These are phyloP conservation scores for Ceratocystis cacaofunesta DNA, from an alignment of 2,329 filamentous ascomycete species.

Conservation along the genomic window DNA sequence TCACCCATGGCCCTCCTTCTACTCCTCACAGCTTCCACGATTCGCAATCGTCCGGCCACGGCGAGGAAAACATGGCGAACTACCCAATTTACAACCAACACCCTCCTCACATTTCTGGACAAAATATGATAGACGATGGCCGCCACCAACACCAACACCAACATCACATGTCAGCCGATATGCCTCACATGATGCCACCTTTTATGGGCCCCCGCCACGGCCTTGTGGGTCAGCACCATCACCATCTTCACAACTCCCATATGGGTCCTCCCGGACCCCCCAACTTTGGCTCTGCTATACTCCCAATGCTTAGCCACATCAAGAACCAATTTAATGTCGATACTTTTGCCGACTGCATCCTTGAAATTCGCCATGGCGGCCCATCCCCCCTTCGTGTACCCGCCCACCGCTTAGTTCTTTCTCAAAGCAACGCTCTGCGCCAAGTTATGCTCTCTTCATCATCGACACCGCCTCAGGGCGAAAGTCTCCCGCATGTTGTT, in stretches of 20 bases:
- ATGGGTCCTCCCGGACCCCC: conserved; percentile 25
- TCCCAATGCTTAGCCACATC: conserved; percentile 25
- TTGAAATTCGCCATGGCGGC: conserved; percentile 30
- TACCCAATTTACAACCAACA: conserved; percentile 5
- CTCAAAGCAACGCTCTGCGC: conserved; percentile 32
- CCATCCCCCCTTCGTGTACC: conserved; percentile 29
- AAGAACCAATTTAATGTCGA: conserved; percentile 25
- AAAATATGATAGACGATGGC: conserved; percentile 23
- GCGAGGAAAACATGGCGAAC: conserved; percentile 27
- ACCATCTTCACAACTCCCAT: conserved; percentile 19
- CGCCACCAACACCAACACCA: conserved; percentile 16
- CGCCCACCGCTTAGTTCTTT: conserved; percentile 41
- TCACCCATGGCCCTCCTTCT: conserved; percentile 33
- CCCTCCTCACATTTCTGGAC: conserved; percentile 17
- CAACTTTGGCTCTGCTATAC: conserved; percentile 35
- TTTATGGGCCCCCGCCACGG: conserved; percentile 22
- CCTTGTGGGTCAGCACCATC: conserved; percentile 21
- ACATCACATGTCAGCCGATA: conserved; percentile 21
- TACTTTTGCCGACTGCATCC: conserved; percentile 28
- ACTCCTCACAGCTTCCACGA: conserved; percentile 46
- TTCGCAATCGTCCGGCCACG: conserved; percentile 41
- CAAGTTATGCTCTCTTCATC: conserved; percentile 23
- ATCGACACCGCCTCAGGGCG: conserved; percentile 20
- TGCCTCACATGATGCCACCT: conserved; percentile 24
- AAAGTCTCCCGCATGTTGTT: conserved; percentile 25